phyloP scores from a whole-genome alignment of 2,329 filamentous ascomycete species.

The Berkeleyomyces basicola region DNA sequence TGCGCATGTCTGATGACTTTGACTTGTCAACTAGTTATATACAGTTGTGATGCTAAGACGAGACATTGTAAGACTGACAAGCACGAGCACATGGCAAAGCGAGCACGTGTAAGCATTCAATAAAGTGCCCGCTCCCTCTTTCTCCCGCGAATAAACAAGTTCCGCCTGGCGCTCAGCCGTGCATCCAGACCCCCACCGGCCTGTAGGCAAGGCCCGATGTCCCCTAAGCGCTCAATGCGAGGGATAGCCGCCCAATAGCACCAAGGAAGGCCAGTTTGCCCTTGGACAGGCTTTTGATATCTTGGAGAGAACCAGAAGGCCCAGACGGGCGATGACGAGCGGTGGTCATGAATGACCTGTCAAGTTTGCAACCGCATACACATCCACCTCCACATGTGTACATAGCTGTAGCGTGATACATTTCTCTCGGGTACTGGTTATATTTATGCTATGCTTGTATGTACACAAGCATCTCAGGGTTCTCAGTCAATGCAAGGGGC shows the following conservation, averaged over 20 bases:
- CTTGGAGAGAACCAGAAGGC: neutral
- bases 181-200: neutral
- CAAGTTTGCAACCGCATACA: too few species aligned
- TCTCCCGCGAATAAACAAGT: too few species aligned
- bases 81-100: neutral
- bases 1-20: too few species aligned
- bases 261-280: neutral
- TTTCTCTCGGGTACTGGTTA: too few species aligned
- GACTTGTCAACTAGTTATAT: too few species aligned
- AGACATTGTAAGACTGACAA: neutral
- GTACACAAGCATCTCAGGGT: too few species aligned
- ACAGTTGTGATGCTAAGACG: neutral
- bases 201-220: neutral
- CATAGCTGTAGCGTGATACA: neutral
- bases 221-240: slow-evolving; percentile 5
- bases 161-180: too few species aligned
- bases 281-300: neutral
- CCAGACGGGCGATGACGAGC: too few species aligned
- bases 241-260: neutral
- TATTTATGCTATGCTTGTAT: too few species aligned
- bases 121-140: neutral
- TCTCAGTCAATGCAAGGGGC: too few species aligned
- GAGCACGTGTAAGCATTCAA: neutral
- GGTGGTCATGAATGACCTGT: too few species aligned
- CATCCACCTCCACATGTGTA: neutral